Conservation (phyloP, 192 early-diverging fungal species). For the Backusella liffmaniae region DNA sequence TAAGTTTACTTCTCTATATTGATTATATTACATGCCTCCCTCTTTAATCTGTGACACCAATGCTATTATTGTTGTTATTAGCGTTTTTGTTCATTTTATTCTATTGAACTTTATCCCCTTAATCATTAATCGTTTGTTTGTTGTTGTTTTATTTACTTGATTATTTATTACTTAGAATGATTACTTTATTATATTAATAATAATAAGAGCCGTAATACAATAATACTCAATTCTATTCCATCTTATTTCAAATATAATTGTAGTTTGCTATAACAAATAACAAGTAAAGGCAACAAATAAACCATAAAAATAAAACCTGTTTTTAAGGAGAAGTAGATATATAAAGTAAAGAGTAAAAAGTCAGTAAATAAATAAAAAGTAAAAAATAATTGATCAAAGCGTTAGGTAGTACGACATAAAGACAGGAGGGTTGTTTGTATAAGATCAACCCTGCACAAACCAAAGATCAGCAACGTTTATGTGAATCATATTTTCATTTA, state of each 20-base stretch:
- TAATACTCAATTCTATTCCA: neutral
- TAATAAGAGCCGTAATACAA: neutral
- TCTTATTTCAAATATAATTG: neutral
- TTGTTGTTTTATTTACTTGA: neutral
- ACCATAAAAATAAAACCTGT: neutral
- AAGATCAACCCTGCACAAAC: neutral
- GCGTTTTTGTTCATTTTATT: neutral
- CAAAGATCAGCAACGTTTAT: conserved; percentile 3
- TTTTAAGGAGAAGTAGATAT: neutral
- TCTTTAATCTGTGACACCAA: conserved; percentile 5
- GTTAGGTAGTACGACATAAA: neutral
- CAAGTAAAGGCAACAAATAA: neutral
- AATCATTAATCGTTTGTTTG: neutral
- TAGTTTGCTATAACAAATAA: neutral
- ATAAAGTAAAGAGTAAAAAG: neutral
- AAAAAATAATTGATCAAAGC: conserved; percentile 6
- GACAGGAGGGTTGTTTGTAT: neutral
- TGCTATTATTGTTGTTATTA: neutral
- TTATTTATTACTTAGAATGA: neutral
- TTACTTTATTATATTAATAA: neutral
- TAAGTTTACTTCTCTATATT: neutral
- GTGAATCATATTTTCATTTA: conserved; percentile 15
- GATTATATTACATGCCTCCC: conserved; percentile 9
- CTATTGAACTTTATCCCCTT: conserved; percentile 3
- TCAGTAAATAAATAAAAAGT: neutral